Conservation (phyloP, 2,329 filamentous ascomycete species). For the Zasmidium citrigriseum region DNA sequence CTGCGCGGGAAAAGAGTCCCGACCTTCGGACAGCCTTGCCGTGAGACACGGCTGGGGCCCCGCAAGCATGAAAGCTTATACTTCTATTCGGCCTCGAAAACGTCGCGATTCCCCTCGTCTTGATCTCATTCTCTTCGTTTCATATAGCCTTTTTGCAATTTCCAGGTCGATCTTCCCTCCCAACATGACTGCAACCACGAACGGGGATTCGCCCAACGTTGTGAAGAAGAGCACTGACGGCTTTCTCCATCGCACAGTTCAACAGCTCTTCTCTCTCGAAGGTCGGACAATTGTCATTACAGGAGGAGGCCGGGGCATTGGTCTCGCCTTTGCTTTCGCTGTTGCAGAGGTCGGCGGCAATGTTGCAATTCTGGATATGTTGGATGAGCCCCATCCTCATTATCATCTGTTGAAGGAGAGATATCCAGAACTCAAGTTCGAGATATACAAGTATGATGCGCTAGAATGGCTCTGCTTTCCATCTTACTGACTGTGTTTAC, state of each 20-base stretch:
- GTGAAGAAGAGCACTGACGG: slow-evolving; percentile 1
- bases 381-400: slow-evolving; percentile 4
- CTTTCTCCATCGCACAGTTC: slow-evolving; percentile 5
- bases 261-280: slow-evolving; percentile 7
- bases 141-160: no score
- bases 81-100: no score
- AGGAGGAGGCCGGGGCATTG: slow-evolving; percentile 7
- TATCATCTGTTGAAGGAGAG: slow-evolving; percentile 1
- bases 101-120: no score
- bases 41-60: background rate
- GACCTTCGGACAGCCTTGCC: background rate
- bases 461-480: no score
- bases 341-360: slow-evolving; percentile 4
- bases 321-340: slow-evolving; percentile 8
- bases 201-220: background rate
- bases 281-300: slow-evolving; percentile 5
- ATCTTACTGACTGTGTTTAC: background rate
- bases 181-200: background rate
- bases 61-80: no score
- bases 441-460: slow-evolving; percentile 3
- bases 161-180: no score
- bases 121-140: no score
- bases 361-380: slow-evolving; percentile 7
- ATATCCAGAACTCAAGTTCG: slow-evolving; percentile 2
- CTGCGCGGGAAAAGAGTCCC: background rate